Base-by-base conservation (phyloP, 2,329 filamentous ascomycete genomes). In the Colletotrichum somersetense region DNA sequence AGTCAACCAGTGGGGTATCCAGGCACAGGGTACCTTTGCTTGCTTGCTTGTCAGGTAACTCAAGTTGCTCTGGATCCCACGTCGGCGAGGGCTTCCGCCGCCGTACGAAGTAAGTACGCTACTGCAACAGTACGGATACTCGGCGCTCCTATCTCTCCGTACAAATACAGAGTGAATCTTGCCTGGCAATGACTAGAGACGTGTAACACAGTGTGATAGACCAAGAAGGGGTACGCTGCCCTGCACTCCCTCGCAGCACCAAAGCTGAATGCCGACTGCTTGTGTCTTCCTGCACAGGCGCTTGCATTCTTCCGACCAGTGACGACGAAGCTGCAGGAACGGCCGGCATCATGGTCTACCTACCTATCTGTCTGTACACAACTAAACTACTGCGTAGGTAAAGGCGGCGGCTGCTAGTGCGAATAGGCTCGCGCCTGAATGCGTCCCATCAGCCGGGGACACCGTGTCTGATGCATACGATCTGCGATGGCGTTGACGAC, bases 241-340 rank as follows among this genome's bases (percentile, higher is more conserved):
- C 30, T 30, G 30, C 30, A 30, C 30, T 16, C 48, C 52, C 18
- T 35, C 46, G 46, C 16, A n/a, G 46, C 46, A 38, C 46, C 46
- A 20, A 52, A 30, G 5, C 55, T 40, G 35, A 10, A 5, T 23
- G 23, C 35, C 35, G 52, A 11, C n/a, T 64, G 62, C 35, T 33
- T 35, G 61, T 42, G 64, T 58, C 67, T 66, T 42, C n/a, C 46
- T 16, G 44, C 50, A 63, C 50, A 63, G 18, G 50, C n/a, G 50
- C 56, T 67, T 44, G 20, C 55, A 38, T 59, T 62, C 20, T 46
- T 46, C 50, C 62, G 44, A 38, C 68, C 66, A 72, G 66, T 69
- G 66, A 64, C 59, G 55, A 69, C 44, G n/a, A 46, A 61, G 58
- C 66, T 72, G 53, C 70, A 72, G 70, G 70, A 72, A 70, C 70